Percentiles rank a stretch among this genome's conserved stretches.
These are phyloP conservation scores for Aspergillus flavus DNA, from an alignment of 2,329 filamentous ascomycete species.

Conservation along the genomic window DNA sequence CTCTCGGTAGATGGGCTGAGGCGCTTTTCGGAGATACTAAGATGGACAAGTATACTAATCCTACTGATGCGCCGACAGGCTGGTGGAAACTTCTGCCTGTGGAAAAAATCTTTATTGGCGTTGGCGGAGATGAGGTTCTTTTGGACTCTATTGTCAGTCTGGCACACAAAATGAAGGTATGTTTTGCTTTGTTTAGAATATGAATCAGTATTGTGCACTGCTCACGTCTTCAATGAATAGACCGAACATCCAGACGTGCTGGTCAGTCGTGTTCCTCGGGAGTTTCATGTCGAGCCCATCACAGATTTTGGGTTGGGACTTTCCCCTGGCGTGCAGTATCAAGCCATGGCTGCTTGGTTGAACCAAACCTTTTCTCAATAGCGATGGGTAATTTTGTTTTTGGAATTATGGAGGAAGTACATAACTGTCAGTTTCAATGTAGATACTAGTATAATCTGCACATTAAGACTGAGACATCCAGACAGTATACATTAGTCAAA, in stretches of 20 bases:
- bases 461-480: not conserved
- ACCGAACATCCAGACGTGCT: not conserved
- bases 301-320: not conserved
- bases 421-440: not conserved
- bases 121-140: no score
- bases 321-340: not conserved
- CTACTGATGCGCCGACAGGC: no score
- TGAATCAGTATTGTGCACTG: not conserved
- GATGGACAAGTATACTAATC: no score
- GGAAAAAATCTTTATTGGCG: no score
- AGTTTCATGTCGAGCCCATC: not conserved
- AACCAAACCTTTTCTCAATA: not conserved
- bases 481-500: no score
- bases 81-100: no score
- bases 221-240: not conserved
- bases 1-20: no score
- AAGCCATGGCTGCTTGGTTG: not conserved
- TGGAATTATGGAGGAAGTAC: not conserved
- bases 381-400: not conserved
- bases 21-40: no score
- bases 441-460: not conserved
- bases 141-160: not conserved
- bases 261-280: not conserved
- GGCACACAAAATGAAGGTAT: not conserved
- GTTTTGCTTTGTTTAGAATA: not conserved